Conservation (phyloP, 331 rosid genomes). For the Pyracantha coccinea region DNA sequence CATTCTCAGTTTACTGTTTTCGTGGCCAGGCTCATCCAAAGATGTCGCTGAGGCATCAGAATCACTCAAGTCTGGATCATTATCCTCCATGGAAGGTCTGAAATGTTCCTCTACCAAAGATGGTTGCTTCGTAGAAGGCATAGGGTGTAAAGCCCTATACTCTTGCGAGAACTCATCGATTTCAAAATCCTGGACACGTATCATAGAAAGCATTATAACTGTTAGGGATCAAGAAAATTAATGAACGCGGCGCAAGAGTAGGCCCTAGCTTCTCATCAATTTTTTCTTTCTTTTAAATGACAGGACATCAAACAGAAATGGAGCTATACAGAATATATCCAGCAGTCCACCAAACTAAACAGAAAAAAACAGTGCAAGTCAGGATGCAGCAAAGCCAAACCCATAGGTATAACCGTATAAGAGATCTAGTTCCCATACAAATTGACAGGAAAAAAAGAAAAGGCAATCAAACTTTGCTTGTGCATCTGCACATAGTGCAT, state of each 20-base stretch:
- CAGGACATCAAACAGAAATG: background rate
- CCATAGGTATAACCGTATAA: too few species aligned
- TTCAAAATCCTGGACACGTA: conserved; percentile 53
- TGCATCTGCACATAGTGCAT: background rate
- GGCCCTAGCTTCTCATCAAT: too few species aligned
- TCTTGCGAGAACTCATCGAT: conserved; percentile 63
- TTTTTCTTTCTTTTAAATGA: too few species aligned
- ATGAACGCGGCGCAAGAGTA: background rate
- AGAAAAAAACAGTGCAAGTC: background rate
- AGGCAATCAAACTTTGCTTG: too few species aligned
- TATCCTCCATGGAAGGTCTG: conserved; percentile 59
- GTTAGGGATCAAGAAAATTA: background rate
- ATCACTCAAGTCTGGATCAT: conserved; percentile 37
- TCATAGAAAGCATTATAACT: background rate
- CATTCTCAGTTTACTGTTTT: conserved; percentile 10
- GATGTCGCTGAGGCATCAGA: conserved; percentile 38
- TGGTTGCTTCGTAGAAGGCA: conserved; percentile 67
- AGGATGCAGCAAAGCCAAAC: too few species aligned
- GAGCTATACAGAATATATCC: background rate
- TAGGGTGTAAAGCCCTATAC: conserved; percentile 77
- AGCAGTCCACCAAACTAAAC: background rate
- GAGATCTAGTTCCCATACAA: too few species aligned
- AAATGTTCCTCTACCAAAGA: conserved; percentile 75
- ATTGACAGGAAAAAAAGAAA: too few species aligned
- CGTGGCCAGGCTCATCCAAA: conserved; percentile 27